A percentile compares a stretch with the other conserved stretches of the same genome.
Conservation (phyloP, 805 yeast genomes). For the Pichia manshurica region DNA sequence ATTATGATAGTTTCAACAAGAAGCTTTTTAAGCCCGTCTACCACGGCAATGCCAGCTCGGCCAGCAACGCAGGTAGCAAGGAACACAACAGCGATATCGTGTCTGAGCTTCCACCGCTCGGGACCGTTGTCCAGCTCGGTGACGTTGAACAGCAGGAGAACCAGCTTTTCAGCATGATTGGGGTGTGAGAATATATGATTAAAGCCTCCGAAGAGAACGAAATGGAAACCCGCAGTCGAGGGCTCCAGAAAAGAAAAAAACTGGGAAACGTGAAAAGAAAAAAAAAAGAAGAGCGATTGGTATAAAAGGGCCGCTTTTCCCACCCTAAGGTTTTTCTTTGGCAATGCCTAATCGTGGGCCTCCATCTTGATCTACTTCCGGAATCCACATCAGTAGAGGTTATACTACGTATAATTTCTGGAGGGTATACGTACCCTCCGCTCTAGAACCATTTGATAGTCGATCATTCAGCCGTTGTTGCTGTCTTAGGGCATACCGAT, state of each 20-base stretch:
- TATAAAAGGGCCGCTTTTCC: slow-evolving; percentile 11
- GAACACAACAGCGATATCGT: neutral
- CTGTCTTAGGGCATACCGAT: slow-evolving; percentile 22
- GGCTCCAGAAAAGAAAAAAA: neutral
- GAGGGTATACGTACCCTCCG: slow-evolving; percentile 12
- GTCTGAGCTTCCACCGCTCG: slow-evolving; percentile 12
- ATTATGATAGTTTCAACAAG: slow-evolving; percentile 45
- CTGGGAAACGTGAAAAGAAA: neutral
- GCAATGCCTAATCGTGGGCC: neutral
- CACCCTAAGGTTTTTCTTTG: neutral
- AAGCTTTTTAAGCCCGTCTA: slow-evolving; percentile 47
- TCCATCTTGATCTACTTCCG: slow-evolving; percentile 24
- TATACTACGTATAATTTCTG: slow-evolving; percentile 54
- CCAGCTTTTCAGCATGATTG: slow-evolving; percentile 26
- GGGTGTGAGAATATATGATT: slow-evolving; percentile 15
- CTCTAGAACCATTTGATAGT: slow-evolving; percentile 43
- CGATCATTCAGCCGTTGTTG: slow-evolving; percentile 38
- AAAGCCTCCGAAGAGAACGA: neutral
- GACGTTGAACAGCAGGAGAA: slow-evolving; percentile 28
- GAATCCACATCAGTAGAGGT: slow-evolving; percentile 69
- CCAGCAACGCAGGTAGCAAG: neutral
- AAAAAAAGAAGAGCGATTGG: neutral
- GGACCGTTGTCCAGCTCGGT: slow-evolving; percentile 29
- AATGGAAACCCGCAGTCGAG: slow-evolving; percentile 11
- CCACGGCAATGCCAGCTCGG: slow-evolving; percentile 11